A percentile compares a stretch with the other conserved stretches of the same genome.
Conservation (phyloP, 164 flowering plant genomes). For the Berberis vulgaris region DNA sequence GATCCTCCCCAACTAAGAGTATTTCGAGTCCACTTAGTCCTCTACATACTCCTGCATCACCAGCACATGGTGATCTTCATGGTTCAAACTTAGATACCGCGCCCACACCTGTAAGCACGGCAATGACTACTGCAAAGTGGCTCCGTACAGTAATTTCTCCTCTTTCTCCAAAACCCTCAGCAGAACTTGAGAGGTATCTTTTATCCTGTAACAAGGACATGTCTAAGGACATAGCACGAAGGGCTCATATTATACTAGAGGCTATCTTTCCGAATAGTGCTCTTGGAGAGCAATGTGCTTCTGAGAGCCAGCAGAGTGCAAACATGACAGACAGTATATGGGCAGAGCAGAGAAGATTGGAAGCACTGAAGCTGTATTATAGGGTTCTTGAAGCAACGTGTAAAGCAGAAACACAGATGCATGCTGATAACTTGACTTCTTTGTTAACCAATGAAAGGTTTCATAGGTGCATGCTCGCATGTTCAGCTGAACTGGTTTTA, state of each 20-base stretch:
- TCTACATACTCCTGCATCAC: conserved; percentile 41
- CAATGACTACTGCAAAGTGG: conserved; percentile 99
- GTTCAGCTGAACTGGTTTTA: conserved; percentile 92
- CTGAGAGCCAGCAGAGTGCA: conserved; percentile 45
- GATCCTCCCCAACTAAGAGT: conserved; percentile 69
- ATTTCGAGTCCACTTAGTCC: conserved; percentile 65
- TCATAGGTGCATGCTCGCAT: conserved; percentile 97
- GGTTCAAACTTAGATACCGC: conserved; percentile 33
- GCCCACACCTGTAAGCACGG: conserved; percentile 91
- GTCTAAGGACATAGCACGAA: conserved; percentile 52
- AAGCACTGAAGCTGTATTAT: conserved; percentile 78
- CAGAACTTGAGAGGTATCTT: conserved; percentile 52
- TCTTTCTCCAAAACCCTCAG: conserved; percentile 78
- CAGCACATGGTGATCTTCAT: conserved; percentile 30
- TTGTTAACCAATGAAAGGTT: conserved; percentile 90
- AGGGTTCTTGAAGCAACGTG: conserved; percentile 93
- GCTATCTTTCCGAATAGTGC: conserved; percentile 82
- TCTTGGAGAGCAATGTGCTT: conserved; percentile 43
- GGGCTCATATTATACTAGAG: conserved; percentile 79
- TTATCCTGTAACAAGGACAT: conserved; percentile 74
- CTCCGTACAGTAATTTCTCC: conserved; percentile 79
- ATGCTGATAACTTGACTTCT: conserved; percentile 70
- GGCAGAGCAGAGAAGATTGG: conserved; percentile 84
- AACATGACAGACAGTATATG: conserved; percentile 80
- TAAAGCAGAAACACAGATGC: conserved; percentile 72